phyloP scores from a whole-genome alignment of 2,329 filamentous ascomycete genomes.

The Nectriaceae sp. region DNA sequence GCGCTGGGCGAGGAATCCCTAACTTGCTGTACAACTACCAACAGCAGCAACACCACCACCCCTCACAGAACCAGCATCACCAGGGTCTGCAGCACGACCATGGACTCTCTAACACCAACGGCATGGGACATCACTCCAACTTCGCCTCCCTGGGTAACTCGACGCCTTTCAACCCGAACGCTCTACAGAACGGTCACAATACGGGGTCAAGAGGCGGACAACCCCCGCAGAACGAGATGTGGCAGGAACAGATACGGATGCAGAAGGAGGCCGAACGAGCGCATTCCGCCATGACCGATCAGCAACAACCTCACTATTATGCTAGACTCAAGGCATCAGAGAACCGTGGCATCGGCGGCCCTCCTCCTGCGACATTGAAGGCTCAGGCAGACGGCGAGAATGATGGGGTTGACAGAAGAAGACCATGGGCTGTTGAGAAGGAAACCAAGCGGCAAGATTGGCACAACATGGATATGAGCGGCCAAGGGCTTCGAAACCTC shows the following conservation, averaged over 20 bases:
- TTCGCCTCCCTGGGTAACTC: slow-evolving; percentile 58
- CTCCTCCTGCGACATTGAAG: slow-evolving; percentile 51
- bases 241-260: slow-evolving; percentile 83
- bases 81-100: slow-evolving; percentile 62
- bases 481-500: slow-evolving; percentile 88
- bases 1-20: slow-evolving; percentile 56
- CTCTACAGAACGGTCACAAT: slow-evolving; percentile 59
- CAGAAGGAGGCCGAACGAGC: slow-evolving; percentile 75
- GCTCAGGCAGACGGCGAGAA: slow-evolving; percentile 52
- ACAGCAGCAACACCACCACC: slow-evolving; percentile 63
- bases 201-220: slow-evolving; percentile 51
- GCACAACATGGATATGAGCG: slow-evolving; percentile 91
- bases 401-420: slow-evolving; percentile 57
- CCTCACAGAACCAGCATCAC: slow-evolving; percentile 66
- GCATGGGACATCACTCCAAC: slow-evolving; percentile 46
- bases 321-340: slow-evolving; percentile 70
- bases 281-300: slow-evolving; percentile 70
- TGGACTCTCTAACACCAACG: slow-evolving; percentile 54
- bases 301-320: slow-evolving; percentile 69
- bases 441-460: slow-evolving; percentile 76
- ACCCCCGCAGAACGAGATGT: slow-evolving; percentile 66
- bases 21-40: slow-evolving; percentile 71
- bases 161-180: slow-evolving; percentile 57
- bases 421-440: slow-evolving; percentile 67
- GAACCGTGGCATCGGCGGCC: slow-evolving; percentile 65